phyloP scores from a whole-genome alignment of 192 early-diverging fungal species.

The Pecoramyces ruminantium region DNA sequence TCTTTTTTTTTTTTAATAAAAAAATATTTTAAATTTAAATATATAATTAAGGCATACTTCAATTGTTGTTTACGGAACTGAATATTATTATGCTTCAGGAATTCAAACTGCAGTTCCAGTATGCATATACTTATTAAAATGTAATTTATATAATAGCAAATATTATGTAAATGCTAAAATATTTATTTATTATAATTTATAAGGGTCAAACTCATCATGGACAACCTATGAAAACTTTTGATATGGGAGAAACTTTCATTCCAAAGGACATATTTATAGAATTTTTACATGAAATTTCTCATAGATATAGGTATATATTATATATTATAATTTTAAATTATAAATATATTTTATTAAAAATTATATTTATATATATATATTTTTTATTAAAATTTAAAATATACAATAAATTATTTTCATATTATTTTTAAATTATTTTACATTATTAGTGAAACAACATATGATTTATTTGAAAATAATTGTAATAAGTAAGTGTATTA shows the following conservation, averaged over 20 bases:
- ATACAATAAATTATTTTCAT: no score
- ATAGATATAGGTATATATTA: not conserved
- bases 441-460: slow-evolving; percentile 34
- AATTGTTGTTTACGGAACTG: slow-evolving; percentile 55
- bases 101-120: slow-evolving; percentile 19
- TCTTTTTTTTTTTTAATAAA: no score
- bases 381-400: no score
- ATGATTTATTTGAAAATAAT: slow-evolving; percentile 77
- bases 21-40: no score
- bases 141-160: not conserved
- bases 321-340: not conserved
- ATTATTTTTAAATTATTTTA: no score
- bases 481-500: slow-evolving; percentile 30
- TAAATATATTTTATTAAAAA: no score
- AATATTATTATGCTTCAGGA: slow-evolving; percentile 67
- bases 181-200: slow-evolving; percentile 6
- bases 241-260: slow-evolving; percentile 64
- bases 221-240: slow-evolving; percentile 38
- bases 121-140: not conserved
- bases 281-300: slow-evolving; percentile 42
- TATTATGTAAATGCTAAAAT: not conserved
- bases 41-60: slow-evolving; percentile 53
- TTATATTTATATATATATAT: no score
- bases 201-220: slow-evolving; percentile 44
- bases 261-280: slow-evolving; percentile 51